Evolutionary conservation across 2,329 filamentous ascomycete genomes (phyloP), one percentile per base, ranked within the genome.

Genomic region (Sporothrix euskadiensis): DNA sequence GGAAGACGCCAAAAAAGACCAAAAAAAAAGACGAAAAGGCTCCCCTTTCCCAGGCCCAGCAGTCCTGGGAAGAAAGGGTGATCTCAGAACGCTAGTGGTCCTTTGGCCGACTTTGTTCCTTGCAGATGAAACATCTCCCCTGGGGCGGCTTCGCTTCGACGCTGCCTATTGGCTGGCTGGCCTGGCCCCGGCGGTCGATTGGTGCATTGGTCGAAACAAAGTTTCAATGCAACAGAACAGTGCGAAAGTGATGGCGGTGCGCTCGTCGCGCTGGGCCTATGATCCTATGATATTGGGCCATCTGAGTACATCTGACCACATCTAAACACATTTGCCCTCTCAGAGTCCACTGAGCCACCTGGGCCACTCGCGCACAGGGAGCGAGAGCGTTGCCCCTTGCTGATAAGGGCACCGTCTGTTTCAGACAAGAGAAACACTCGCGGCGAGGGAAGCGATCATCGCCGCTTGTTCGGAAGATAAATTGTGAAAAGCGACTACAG

Each of bases 101-200:
- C n/a, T 61, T 54, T 69, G 54, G 71, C 30, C 41, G 54, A 52
- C 54, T 54, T 41, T 39, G 71, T 68, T 63, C 65, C 63, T 73
- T 69, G 54, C 65, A 69, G 56, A 41, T 73, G 72, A 73, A 73
- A 73, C 72, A 69, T 32, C 22, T 32, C 66, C 72, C 65, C 66
- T 63, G 54, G 30, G 54, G 19, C 26, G 54, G 63, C 22, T 41
- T 16, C 26, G 71, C 16, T 16, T 44, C 19, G 32, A 49, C 10
- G 35, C 6, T 19, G 56, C 63, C 71, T 56, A 74, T 74, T 74
- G 73, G 71, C n/a, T 54, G 26, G 44, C 14, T 69, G 47, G 66
- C 14, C 16, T 26, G 26, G 14, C 10, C 16, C 14, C 66, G 8
- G 47, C 47, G 26, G 44, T 7, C 39, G 47, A 69, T 69, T 69